Conservation (phyloP, 2,329 filamentous ascomycete genomes). For the Lachnellula arida region DNA sequence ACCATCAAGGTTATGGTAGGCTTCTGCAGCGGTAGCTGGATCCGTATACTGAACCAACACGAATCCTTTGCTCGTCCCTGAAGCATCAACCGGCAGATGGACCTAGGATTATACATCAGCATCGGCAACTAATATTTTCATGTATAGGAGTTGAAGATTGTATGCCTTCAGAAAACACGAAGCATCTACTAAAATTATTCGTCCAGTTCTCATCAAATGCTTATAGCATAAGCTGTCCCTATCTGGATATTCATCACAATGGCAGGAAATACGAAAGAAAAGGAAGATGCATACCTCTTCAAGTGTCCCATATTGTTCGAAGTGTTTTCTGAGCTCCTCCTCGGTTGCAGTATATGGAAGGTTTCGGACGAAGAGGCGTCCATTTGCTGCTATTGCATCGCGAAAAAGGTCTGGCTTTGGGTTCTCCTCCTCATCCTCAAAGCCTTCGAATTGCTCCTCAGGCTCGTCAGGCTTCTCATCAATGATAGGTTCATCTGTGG, state of each 20-base stretch:
- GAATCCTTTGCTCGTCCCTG: constrained; percentile 80
- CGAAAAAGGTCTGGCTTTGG: constrained; percentile 36
- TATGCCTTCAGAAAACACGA: constrained; percentile 66
- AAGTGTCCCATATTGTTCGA: constrained; percentile 67
- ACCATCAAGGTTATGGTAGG: constrained; percentile 75
- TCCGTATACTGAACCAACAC: constrained; percentile 78
- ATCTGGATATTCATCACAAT: constrained; percentile 96
- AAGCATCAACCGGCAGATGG: constrained; percentile 72
- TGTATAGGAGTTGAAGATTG: constrained; percentile 17
- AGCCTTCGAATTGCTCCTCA: constrained; percentile 22
- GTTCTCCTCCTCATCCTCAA: constrained; percentile 28
- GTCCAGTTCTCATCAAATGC: constrained; percentile 92
- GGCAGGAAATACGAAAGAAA: constrained; percentile 28
- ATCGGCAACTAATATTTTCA: constrained; percentile 8
- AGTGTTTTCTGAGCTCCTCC: constrained; percentile 68
- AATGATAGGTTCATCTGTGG: constrained; percentile 11
- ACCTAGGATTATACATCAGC: constrained; percentile 59
- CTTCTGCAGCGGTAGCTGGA: constrained; percentile 67
- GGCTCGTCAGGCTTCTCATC: constrained; percentile 10
- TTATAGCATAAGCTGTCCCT: constrained; percentile 96
- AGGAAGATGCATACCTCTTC: constrained; percentile 70
- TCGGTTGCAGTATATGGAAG: constrained; percentile 76
- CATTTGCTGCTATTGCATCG: constrained; percentile 64
- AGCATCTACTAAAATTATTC: constrained; percentile 99
- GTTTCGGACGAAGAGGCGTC: constrained; percentile 84